Evolutionary conservation across 2,329 filamentous ascomycete genomes (phyloP), one percentile per base, ranked within the genome.

Genomic region (Phaeomoniella chlamydospora): DNA sequence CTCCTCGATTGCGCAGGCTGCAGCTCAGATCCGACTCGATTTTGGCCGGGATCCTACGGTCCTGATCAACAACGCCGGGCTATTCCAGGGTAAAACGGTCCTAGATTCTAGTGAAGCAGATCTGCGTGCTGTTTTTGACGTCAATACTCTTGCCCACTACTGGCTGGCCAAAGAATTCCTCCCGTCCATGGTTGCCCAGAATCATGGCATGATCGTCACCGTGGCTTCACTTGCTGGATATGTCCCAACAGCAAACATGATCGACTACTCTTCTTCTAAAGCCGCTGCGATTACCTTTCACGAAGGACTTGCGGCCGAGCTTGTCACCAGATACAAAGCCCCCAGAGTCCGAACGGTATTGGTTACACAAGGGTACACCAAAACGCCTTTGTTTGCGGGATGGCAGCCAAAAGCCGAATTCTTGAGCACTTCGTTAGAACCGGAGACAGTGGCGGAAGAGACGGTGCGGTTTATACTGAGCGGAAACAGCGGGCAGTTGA

Each of bases 191-290:
- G 46, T 70, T 15, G 45, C 47, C 31, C 51, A 54, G 13, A 64
- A 69, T 43, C 68, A 70, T 43, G 72, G 71, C 2, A 70, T 74
- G 41, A 56, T 75, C 18, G 57, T 76, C 9, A 71, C 68, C 0
- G 58, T 75, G 11, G 69, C 71, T 2, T 69, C 64, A 39, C 56
- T 65, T 46, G 67, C 67, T 6, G 65, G 62, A 22, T 72, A 67
- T 44, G 39, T 68, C 4, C 53, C 55, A 1, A 42, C 64, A 3
- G 60, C 56, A 1, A 60, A 65, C 18, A 64, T 73, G 41, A 62
- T 62, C 6, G 67, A 71, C 41, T 74, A 74, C 48, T 59, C 55
- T 30, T 58, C 58, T 35, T 64, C 63, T 33, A 74, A 74, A 48
- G 61, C 62, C 0, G 67, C 59, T 15, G 65, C 67, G 0, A 49